Conservation (phyloP, 2,329 filamentous ascomycete genomes). For the Aureobasidium zeae region DNA sequence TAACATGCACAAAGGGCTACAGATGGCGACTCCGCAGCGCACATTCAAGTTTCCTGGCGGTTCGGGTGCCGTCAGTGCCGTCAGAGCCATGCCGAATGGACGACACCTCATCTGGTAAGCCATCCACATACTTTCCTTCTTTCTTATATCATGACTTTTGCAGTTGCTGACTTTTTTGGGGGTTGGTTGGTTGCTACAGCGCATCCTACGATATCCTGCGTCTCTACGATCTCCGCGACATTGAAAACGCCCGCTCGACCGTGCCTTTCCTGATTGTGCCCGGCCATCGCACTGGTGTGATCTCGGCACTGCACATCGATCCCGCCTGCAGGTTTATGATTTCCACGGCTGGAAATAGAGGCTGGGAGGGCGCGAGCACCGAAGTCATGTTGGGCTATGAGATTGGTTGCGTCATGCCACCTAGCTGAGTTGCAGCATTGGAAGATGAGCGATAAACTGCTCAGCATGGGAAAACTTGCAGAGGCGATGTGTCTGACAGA, state of each 20-base stretch:
- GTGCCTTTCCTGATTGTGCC: slow-evolving; percentile 96
- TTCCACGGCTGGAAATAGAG: slow-evolving; percentile 79
- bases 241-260: slow-evolving; percentile 48
- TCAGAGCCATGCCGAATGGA: slow-evolving; percentile 86
- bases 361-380: slow-evolving; percentile 86
- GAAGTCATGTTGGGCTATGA: slow-evolving; percentile 94
- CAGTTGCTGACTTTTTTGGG: background rate
- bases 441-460: too few relatives aligned
- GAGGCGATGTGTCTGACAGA: too few relatives aligned
- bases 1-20: slow-evolving; percentile 60
- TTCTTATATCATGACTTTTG: background rate
- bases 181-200: slow-evolving; percentile 35
- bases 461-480: too few relatives aligned
- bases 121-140: slow-evolving; percentile 14
- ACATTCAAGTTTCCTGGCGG: slow-evolving; percentile 81
- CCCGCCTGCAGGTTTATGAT: slow-evolving; percentile 85
- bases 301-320: slow-evolving; percentile 78
- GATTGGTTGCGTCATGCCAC: slow-evolving; percentile 49
- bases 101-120: slow-evolving; percentile 76
- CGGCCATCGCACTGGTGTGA: slow-evolving; percentile 78
- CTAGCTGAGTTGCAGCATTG: too few relatives aligned
- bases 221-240: slow-evolving; percentile 69
- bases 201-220: slow-evolving; percentile 89
- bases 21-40: slow-evolving; percentile 63
- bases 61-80: slow-evolving; percentile 79